Conservation (phyloP, 2,329 filamentous ascomycete genomes). For the Exophiala oligosperma region DNA sequence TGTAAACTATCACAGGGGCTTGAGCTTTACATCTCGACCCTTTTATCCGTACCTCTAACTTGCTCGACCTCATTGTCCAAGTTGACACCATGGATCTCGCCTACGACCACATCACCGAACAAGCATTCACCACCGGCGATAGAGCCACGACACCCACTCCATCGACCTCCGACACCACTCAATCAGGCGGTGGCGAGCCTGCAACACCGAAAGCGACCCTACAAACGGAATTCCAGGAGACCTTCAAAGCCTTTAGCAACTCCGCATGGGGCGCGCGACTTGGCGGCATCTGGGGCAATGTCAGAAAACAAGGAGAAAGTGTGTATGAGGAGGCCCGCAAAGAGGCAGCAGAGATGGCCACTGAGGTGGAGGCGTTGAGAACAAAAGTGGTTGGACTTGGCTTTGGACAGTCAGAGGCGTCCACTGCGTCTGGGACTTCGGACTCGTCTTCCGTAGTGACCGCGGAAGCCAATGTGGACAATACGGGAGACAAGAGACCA, state of each 20-base stretch:
- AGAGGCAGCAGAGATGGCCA: constrained; percentile 82
- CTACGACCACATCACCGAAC: constrained; percentile 94
- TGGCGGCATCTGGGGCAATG: constrained; percentile 83
- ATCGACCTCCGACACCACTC: constrained; percentile 45
- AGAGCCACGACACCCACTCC: constrained; percentile 30
- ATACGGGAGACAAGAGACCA: constrained; percentile 34
- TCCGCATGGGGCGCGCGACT: constrained; percentile 89
- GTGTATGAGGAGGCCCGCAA: constrained; percentile 82
- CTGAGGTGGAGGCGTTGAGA: constrained; percentile 72
- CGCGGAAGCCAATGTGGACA: constrained; percentile 14
- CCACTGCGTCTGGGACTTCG: too few species aligned
- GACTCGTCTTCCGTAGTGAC: too few species aligned
- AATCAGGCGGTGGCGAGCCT: constrained; percentile 28
- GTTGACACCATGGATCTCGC: constrained; percentile 76
- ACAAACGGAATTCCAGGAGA: constrained; percentile 88
- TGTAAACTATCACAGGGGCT: not conserved
- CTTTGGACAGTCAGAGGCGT: constrained; percentile 21
- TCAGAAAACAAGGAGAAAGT: constrained; percentile 92
- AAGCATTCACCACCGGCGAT: constrained; percentile 63
- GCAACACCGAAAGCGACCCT: constrained; percentile 50
- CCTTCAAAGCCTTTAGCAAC: constrained; percentile 87
- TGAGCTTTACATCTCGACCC: not conserved
- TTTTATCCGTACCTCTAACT: not conserved
- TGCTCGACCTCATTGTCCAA: not conserved
- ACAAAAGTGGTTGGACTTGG: constrained; percentile 45